These are phyloP conservation scores for Solanum rostratum DNA, from an alignment of 257 asterid species.

Conservation along the genomic window DNA sequence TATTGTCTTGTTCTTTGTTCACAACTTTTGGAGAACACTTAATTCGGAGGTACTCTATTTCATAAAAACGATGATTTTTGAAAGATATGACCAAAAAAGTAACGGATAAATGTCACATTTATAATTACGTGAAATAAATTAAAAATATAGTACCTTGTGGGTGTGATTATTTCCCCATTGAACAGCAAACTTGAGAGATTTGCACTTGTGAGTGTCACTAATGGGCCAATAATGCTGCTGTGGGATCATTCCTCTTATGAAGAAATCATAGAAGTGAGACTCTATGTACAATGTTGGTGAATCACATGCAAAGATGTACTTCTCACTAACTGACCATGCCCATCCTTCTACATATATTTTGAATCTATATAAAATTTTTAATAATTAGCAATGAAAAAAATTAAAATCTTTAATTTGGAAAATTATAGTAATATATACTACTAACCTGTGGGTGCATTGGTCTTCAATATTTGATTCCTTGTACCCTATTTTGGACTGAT, in stretches of 20 bases:
- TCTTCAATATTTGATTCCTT: neutral
- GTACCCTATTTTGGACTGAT: neutral
- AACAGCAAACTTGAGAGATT: constrained; percentile 5
- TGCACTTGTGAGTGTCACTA: neutral
- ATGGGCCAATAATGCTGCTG: constrained; percentile 6
- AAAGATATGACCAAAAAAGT: too few species aligned
- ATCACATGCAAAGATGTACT: constrained; percentile 5
- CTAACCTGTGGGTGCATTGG: neutral
- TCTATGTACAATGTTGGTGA: neutral
- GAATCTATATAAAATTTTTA: neutral
- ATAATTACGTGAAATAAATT: neutral
- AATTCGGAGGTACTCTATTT: too few species aligned
- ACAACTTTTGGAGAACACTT: too few species aligned
- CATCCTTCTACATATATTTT: constrained; percentile 8
- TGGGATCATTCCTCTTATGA: constrained; percentile 3
- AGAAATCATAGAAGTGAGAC: constrained; percentile 5
- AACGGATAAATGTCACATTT: too few species aligned
- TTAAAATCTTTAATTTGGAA: neutral
- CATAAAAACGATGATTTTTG: too few species aligned
- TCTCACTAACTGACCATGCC: constrained; percentile 7
- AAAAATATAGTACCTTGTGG: neutral
- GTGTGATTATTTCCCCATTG: constrained; percentile 8
- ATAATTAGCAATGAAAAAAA: neutral
- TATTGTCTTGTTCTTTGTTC: too few species aligned
- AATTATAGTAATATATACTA: neutral